Evolutionary conservation across 2,329 filamentous ascomycete genomes (phyloP).

Genomic region (Stagonosporopsis vannaccii): DNA sequence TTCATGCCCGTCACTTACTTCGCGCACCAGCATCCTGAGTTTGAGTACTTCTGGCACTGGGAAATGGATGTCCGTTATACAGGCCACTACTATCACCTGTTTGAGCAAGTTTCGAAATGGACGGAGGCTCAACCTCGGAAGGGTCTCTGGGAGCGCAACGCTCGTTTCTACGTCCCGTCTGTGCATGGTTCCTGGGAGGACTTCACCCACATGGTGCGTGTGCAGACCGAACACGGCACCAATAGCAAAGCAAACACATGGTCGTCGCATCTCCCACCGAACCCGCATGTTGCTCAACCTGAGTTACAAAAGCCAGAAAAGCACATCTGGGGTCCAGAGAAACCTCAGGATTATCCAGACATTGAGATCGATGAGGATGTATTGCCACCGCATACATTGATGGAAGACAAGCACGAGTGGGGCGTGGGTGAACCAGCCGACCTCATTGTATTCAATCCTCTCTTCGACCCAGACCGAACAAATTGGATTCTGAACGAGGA

Average conservation of each 20-base stretch:
- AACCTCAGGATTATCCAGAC: constrained; percentile 51
- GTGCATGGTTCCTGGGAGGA: constrained; percentile 76
- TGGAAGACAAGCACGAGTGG: constrained; percentile 64
- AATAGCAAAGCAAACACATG: constrained; percentile 55
- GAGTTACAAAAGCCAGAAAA: constrained; percentile 52
- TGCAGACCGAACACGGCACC: constrained; percentile 65
- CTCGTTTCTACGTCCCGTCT: constrained; percentile 77
- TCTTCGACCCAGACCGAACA: constrained; percentile 75
- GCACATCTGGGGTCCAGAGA: constrained; percentile 59
- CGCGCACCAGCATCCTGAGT: constrained; percentile 85
- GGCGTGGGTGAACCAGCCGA: constrained; percentile 77
- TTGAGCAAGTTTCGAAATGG: constrained; percentile 72
- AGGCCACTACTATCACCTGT: constrained; percentile 85
- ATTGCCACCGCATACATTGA: constrained; percentile 63
- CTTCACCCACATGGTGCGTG: constrained; percentile 70
- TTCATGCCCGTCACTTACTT: constrained; percentile 97
- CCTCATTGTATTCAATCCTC: constrained; percentile 78
- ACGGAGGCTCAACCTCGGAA: constrained; percentile 71
- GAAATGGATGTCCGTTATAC: constrained; percentile 93
- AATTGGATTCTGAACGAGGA: constrained; percentile 77
- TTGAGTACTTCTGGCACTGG: constrained; percentile 93
- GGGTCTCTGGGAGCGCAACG: constrained; percentile 79
- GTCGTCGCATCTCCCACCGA: constrained; percentile 48
- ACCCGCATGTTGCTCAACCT: constrained; percentile 53
- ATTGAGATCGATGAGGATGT: constrained; percentile 62